Evolutionary conservation across 2,329 filamentous ascomycete genomes (phyloP), one percentile per base, ranked within the genome.

Genomic region (Nothophoma quercina): DNA sequence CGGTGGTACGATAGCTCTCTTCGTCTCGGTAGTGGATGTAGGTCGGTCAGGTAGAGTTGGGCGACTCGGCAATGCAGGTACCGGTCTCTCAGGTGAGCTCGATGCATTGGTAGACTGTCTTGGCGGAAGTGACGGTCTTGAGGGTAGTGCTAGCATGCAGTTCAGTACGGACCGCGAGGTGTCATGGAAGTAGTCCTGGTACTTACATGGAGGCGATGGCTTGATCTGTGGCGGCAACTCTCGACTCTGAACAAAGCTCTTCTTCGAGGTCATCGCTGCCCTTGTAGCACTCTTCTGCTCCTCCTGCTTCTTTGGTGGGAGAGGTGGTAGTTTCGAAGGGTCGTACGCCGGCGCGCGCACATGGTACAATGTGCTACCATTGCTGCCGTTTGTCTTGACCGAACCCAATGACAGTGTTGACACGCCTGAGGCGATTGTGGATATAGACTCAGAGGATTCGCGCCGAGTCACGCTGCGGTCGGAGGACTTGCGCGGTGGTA

Each of bases 331-430:
- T 29, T 79, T 77, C 12, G 78, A 69, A 40, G 83, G 79, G 54
- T 84, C 82, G 72, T 81, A 87, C 38, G 80, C 79, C 8, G 85
- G 85, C 5, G 84, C 82, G 62, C 79, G 79, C 39, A 82, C 71
- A 34, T 75, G 72, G 51, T 72, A 69, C 19, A 70, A 40, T 13
- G 65, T 58, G 16, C 68, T 71, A 56, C 68, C 50, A 39, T 71
- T 70, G n/a, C 64, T 71, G 19, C 51, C 60, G 28, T 71, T 77
- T 19, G 77, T 74, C 42, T 75, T 77, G 29, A 76, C 76, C 2
- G 82, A 83, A 7, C 75, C 71, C 40, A 77, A 78, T 10, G 83
- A 84, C 8, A 80, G 67, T 5, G 79, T 81, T 4, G 79, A 81
- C 13, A 73, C 70, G 4, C 70, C 72, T 13, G 78, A 80, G 5